Base-by-base conservation (phyloP, 345 rosid genomes). In the Salix arbutifolia region DNA sequence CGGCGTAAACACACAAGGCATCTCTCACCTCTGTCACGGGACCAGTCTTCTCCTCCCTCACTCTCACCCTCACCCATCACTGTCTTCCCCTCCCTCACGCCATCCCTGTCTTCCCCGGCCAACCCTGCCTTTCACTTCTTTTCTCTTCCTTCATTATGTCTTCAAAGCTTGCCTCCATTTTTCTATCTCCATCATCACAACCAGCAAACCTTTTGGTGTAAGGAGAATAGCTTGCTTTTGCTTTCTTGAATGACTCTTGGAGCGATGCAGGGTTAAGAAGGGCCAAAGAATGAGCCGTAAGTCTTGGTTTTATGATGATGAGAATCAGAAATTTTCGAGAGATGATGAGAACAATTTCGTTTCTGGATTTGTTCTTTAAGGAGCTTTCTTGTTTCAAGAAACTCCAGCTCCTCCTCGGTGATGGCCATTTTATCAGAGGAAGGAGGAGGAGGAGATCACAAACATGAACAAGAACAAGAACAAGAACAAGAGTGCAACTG, bases 271-370 rank as follows among this genome's bases (percentile, higher is more conserved):
- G 94, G 90, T 79, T 75, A 86, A 23, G 97, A 88, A 72, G 92
- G 97, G 67, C 99, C 97, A 88, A 92, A 95, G 82, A 95, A 95
- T 48, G 94, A 91, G 23, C 97, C 96, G 79, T 4, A 14, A 46
- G 14, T 11, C 13, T 16, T 46, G 4, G 18, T 46, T 46, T 11
- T 42, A 42, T 42, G 14, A 42, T 14, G 52, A 46, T 46, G 35
- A 31, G 52, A 46, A 46, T 16, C 4, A 4, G 52, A 46, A 4
- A 46, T 5, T 12, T 14, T 2, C 5, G 18, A 46, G 52, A 14
- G 52, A 46, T 14, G 52, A 14, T 14, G 52, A 46, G 52, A 46
- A 46, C 18, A 46, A 2, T 4, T 46, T 46, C 6, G 52, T 26
- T 64, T 65, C 50, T 71, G 50, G 71, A 65, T 30, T 6, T 66